A percentile compares a stretch with the other conserved stretches of the same genome.
These are phyloP conservation scores for Colletotrichum kahawae DNA, from an alignment of 2,329 filamentous ascomycete genomes.

Conservation along the genomic window DNA sequence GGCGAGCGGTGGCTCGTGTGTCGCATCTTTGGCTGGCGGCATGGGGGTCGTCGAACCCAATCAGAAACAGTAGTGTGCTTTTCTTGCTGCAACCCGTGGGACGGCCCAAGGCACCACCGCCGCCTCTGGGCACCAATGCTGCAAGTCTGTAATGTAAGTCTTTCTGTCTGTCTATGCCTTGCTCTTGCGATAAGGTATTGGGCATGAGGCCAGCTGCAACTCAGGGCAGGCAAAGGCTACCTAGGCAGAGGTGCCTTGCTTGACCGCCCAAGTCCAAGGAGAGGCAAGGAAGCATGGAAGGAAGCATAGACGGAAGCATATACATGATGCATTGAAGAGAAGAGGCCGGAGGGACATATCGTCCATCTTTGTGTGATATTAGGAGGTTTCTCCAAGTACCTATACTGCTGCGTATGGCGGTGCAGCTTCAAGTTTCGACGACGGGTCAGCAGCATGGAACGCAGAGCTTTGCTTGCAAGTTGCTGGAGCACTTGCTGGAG, in stretches of 20 bases:
- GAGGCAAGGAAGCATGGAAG: background rate
- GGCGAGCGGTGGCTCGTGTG: conserved; percentile 16
- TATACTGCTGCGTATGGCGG: no score
- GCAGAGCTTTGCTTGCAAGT: background rate
- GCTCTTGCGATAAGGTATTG: background rate
- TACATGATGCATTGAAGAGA: background rate
- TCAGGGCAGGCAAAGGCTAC: no score
- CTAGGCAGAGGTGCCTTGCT: background rate
- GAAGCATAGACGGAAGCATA: background rate
- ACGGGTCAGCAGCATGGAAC: background rate
- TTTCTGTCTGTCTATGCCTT: background rate
- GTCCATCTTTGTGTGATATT: background rate
- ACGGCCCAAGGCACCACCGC: background rate
- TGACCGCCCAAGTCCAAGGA: background rate
- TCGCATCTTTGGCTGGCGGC: background rate
- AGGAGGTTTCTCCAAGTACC: background rate
- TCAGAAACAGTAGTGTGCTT: conserved; percentile 24
- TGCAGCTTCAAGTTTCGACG: background rate
- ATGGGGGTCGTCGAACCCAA: conserved; percentile 10
- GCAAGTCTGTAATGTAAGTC: background rate
- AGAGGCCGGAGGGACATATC: background rate
- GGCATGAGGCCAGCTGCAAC: background rate
- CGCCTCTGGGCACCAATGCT: background rate
- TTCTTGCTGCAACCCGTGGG: conserved; percentile 5
- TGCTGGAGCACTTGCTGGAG: background rate